Evolutionary conservation across 768 basidiomycete genomes (phyloP), one percentile per base, ranked within the genome.

Genomic region (Naematelia aurantialba): DNA sequence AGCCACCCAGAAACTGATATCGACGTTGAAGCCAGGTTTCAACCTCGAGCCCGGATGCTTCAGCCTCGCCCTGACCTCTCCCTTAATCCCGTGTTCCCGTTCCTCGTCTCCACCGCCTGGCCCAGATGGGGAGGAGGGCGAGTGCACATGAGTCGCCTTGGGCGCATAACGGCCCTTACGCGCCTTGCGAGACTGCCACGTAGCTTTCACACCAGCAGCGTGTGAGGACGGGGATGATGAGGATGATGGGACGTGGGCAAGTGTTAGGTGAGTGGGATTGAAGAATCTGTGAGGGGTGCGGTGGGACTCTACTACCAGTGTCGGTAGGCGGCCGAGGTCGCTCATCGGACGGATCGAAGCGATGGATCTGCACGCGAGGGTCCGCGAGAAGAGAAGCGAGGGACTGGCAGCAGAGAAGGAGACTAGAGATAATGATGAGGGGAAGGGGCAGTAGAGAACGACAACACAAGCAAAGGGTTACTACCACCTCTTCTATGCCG

Each of bases 1-100:
- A 1, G 76, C 76, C 5, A 76, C 50, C 75, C 75, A 76, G 49
- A 73, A 76, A 2, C 58, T 61, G 21, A 75, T 54, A 61, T 76
- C 75, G 30, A 56, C 47, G 11, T 55, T 61, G 25, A 76, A 56
- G 57, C 64, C 55, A 22, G 69, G 67, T 45, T 71, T 73, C 22
- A 74, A 65, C 21, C 63, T 48, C 26, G 52, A 59, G 24, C 63
- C 62, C 21, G 51, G 47, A 8, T 39, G 30, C 39, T 68, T 46
- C 17, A 68, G 27, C 34, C 69, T 52, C n/a, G 61, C 14, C 54
- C 52, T 52, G 31, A 22, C 25, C 26, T 26, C 21, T 24, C 25
- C 21, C 51, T 56, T n/a, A n/a, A n/a, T 58, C 51, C 34, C 48
- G 17, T 14, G n/a, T 26, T 26, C 25, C 31, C 47, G 39, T 24